Percentiles rank a stretch among this genome's conserved stretches.
These are phyloP conservation scores for Sporopachydermia cereana DNA, from an alignment of 1,139 yeast genomes.

Conservation along the genomic window DNA sequence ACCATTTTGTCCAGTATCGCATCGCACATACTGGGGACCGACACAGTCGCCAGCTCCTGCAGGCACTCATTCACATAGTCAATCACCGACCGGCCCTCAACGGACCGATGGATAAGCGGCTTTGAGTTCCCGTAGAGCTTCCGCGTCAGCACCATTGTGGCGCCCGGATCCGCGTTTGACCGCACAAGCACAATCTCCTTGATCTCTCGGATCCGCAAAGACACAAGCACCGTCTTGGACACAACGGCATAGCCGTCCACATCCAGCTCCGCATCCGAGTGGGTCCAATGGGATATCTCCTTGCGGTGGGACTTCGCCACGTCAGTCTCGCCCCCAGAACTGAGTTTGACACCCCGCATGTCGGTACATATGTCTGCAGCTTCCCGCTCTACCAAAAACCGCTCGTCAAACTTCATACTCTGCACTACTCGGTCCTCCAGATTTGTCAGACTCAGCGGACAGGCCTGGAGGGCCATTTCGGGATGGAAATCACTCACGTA, in stretches of 20 bases:
- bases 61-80: neutral
- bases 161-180: neutral
- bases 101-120: neutral
- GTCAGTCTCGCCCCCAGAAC: neutral
- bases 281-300: conserved; percentile 1
- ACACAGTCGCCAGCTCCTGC: neutral
- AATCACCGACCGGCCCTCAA: neutral
- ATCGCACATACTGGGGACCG: neutral
- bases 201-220: conserved; percentile 4
- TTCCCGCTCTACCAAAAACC: neutral
- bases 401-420: neutral
- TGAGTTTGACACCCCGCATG: neutral
- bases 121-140: neutral
- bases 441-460: neutral
- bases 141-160: neutral
- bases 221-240: neutral
- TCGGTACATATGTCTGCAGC: neutral
- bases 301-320: neutral
- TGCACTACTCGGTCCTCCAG: conserved; percentile 1
- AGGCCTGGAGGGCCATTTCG: conserved; percentile 3
- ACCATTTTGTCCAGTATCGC: neutral
- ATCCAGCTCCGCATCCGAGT: neutral
- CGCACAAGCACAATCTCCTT: neutral
- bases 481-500: conserved; percentile 4
- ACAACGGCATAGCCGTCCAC: neutral